Conservation (phyloP, 2,329 filamentous ascomycete species). For the Penicillium glabrum region DNA sequence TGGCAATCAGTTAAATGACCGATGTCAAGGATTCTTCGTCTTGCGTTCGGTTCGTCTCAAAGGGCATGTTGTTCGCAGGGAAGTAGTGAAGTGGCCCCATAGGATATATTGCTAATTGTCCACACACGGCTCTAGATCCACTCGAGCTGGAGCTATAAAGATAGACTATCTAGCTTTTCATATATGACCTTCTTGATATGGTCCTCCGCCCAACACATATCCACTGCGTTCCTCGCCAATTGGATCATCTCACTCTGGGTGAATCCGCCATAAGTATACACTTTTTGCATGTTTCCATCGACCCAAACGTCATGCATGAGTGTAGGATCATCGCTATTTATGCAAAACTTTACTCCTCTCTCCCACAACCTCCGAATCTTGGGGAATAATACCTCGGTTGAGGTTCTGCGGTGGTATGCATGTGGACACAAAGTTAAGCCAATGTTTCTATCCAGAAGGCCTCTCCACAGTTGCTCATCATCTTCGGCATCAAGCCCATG, state of each 20-base stretch:
- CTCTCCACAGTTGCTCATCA: conserved; percentile 30
- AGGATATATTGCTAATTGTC: too few species aligned
- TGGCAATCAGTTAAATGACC: too few species aligned
- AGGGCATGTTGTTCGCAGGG: too few species aligned
- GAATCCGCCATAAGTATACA: conserved; percentile 43
- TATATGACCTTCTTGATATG: conserved; percentile 34
- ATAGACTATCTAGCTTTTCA: conserved; percentile 8
- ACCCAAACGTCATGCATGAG: conserved; percentile 55
- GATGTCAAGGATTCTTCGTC: too few species aligned
- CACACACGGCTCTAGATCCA: too few species aligned
- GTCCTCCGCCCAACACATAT: conserved; percentile 49
- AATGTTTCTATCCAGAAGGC: conserved; percentile 34
- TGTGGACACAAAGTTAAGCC: conserved; percentile 46
- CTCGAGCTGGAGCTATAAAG: background rate
- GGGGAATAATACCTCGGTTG: conserved; percentile 44
- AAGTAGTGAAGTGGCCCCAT: too few species aligned
- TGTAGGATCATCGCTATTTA: conserved; percentile 52
- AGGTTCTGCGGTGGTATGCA: conserved; percentile 41
- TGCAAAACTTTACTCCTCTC: conserved; percentile 47
- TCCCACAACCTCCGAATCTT: conserved; percentile 47
- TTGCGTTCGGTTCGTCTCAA: too few species aligned
- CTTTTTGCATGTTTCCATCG: conserved; percentile 48
- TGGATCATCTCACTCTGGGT: conserved; percentile 44
- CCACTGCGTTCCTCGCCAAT: conserved; percentile 45
- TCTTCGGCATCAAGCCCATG: conserved; percentile 45